A percentile compares a stretch with the other conserved stretches of the same genome.
Evolutionary conservation across 352 stramenopile genomes (phyloP).

Genomic region (Globisporangium perplexum): DNA sequence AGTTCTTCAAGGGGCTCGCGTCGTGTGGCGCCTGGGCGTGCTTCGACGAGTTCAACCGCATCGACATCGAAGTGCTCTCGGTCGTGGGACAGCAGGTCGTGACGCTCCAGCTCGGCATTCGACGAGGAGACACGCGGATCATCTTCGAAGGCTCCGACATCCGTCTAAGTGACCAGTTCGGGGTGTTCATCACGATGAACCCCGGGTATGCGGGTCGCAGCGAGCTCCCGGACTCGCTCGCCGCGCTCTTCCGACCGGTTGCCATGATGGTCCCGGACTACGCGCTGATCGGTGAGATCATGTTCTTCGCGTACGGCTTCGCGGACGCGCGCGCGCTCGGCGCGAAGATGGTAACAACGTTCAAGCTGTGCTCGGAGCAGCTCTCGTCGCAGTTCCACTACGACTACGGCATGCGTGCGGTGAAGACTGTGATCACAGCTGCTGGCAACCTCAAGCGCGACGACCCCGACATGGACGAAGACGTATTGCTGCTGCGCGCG

Average conservation of each 20-base stretch:
- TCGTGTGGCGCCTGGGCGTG: conserved; percentile 91
- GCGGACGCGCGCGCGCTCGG: conserved; percentile 41
- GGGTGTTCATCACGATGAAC: conserved; percentile 92
- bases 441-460: conserved; percentile 89
- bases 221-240: conserved; percentile 84
- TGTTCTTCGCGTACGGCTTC: conserved; percentile 89
- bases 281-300: conserved; percentile 87
- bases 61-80: conserved; percentile 86
- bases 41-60: conserved; percentile 90
- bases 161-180: conserved; percentile 88
- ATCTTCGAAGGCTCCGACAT: conserved; percentile 96
- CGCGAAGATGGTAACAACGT: conserved; percentile 87
- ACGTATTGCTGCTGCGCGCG: conserved; percentile 89
- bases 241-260: conserved; percentile 81
- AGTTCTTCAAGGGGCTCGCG: conserved; percentile 93
- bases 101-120: conserved; percentile 87
- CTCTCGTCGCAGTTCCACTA: conserved; percentile 89
- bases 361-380: conserved; percentile 88
- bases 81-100: conserved; percentile 90
- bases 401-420: conserved; percentile 88
- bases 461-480: conserved; percentile 90
- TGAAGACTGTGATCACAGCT: conserved; percentile 88
- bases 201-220: conserved; percentile 82
- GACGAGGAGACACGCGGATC: conserved; percentile 76
- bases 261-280: conserved; percentile 93